Evolutionary conservation across 2,329 filamentous ascomycete genomes (phyloP), one percentile per base, ranked within the genome.

Genomic region (Fusarium avenaceum): DNA sequence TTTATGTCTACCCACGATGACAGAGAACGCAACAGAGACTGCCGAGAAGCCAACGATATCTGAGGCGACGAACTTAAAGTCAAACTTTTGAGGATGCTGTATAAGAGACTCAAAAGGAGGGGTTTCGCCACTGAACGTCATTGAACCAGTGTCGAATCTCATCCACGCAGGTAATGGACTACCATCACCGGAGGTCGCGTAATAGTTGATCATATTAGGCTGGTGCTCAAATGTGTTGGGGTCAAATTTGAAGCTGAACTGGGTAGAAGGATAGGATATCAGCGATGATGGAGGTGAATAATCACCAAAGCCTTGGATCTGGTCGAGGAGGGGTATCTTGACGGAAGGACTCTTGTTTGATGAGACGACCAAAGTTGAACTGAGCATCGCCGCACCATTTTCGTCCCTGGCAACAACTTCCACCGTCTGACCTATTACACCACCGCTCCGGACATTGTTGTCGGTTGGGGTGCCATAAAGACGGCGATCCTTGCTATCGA

Each of bases 161-260:
- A 97, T 82, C 94, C 94, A 97, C 1, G 93, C 90, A 20, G 94
- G 94, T 35, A 97, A 81, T 35, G 94, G 93, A n/a, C 91, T 92
- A 73, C 92, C 92, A 73, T 95, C 87, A 7, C 83, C 84, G 6
- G 92, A 91, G 4, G 91, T 89, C 10, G 92, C 92, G 75, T 96
- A 95, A 77, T 94, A 97, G 59, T 88, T 87, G 50, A 89, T 83
- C 17, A 79, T 80, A 11, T 81, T 79, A 4, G 78, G 78, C 5
- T 83, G 80, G 42, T 85, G 79, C n/a, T 81, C 81, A 76, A 97
- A 97, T 0, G 90, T 92, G 19, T 87, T 79, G 7, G 74, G 69
- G 44, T 85, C 80, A 66, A 90, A 88, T 3, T 77, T 75, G 64
- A 89, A 87, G 7, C 78, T 78, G 76, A 90, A 89, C 6, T 78